Conservation (phyloP, 1,284 basidiomycete genomes). For the Anthracocystis panici-leucophaei region DNA sequence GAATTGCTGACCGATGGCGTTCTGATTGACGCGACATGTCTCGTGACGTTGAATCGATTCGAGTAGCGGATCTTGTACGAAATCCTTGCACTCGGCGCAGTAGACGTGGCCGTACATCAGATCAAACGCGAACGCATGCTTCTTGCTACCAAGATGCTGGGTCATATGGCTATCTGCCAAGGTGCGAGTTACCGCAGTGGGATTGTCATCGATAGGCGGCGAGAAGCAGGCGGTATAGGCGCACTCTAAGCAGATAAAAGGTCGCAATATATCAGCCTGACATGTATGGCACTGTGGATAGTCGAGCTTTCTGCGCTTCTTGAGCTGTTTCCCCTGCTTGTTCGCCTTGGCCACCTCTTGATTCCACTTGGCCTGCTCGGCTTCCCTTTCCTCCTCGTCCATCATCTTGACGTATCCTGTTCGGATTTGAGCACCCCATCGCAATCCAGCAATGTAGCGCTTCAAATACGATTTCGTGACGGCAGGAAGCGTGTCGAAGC, state of each 20-base stretch:
- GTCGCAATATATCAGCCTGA: constrained; percentile 55
- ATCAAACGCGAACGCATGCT: constrained; percentile 57
- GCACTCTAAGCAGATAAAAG: constrained; percentile 66
- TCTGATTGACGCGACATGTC: constrained; percentile 25
- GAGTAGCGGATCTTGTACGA: constrained; percentile 62
- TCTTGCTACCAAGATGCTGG: constrained; percentile 27
- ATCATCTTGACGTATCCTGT: constrained; percentile 51
- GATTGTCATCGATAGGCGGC: constrained; percentile 30
- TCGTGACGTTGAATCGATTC: constrained; percentile 47
- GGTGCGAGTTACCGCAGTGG: constrained; percentile 18
- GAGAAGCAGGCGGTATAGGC: constrained; percentile 62
- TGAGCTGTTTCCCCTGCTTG: constrained; percentile 31
- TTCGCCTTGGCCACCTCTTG: constrained; percentile 25
- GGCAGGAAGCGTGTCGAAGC: constrained; percentile 29
- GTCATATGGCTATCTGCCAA: constrained; percentile 44
- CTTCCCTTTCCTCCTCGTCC: constrained; percentile 46
- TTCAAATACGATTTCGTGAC: constrained; percentile 30
- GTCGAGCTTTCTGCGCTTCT: constrained; percentile 46
- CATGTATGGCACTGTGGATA: constrained; percentile 63
- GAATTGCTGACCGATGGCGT: constrained; percentile 32
- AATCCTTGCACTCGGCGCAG: constrained; percentile 63
- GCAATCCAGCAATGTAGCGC: constrained; percentile 58
- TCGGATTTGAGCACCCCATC: constrained; percentile 59
- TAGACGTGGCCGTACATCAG: constrained; percentile 63
- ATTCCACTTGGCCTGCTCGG: constrained; percentile 21